Evolutionary conservation across 2,329 filamentous ascomycete species (phyloP), one percentile per base, ranked within the genome.

Genomic region (Chaetomium globosum): DNA sequence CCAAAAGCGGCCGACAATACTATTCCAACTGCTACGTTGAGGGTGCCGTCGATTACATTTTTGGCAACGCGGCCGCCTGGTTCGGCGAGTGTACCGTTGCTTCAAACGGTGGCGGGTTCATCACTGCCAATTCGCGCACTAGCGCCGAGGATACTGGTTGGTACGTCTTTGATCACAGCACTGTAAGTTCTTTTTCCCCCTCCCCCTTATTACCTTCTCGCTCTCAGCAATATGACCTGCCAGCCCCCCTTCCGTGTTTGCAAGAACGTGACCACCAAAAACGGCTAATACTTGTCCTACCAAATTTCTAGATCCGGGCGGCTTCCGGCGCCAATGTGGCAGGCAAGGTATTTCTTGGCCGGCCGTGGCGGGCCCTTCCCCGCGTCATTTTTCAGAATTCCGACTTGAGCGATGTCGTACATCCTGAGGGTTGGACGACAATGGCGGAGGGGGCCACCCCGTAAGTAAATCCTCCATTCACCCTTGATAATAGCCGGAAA

Each of bases 1-100:
- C 57, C n/a, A 43, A 59, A 9, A 59, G 8, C 5, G 57, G 57
- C 30, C 19, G 6, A n/a, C 57, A 59, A 30, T 30, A 51, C 3
- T 59, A 59, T 10, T 48, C 57, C 57, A 59, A 59, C 26, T 51
- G 46, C 13, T 43, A 51, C 46, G 51, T 59, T 12, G 57, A 51
- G 19, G 57, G 57, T 5, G 57, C 57, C 10, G 57, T 51, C 30
- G 57, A 59, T 30, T 59, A 51, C 30, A 59, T 59, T 31, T 59
- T 59, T 59, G 57, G 57, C 5, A 23, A 33, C 19, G 13, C 46
- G n/a, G 19, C 28, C 7, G 57, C 57, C 10, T 59, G 57, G 57
- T 21, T 59, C n/a, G 57, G 43, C 26, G 57, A 43, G 3, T 21
- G 48, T 12, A 43, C 31, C 21, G n/a, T 59, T n/a, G 43, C 43